A percentile compares a stretch with the other conserved stretches of the same genome.
Evolutionary conservation across 2,329 filamentous ascomycete species (phyloP).

Genomic region (Akanthomyces muscarius): DNA sequence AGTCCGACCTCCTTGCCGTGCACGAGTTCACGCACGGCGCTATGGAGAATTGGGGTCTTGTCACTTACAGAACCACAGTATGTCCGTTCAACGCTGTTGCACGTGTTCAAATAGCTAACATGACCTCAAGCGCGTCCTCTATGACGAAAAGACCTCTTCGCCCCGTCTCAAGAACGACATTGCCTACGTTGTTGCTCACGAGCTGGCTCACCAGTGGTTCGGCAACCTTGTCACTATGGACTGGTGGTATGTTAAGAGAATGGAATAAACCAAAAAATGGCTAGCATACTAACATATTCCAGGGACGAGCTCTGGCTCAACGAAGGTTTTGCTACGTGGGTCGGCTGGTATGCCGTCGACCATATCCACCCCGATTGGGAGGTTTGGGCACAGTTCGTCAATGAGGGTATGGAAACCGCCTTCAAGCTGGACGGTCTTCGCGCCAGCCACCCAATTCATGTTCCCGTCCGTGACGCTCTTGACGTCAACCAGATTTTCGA

Average conservation of each 20-base stretch:
- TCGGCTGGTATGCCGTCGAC: constrained; percentile 90
- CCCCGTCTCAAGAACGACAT: constrained; percentile 88
- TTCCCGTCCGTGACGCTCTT: constrained; percentile 86
- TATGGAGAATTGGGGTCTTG: constrained; percentile 96
- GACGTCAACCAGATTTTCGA: constrained; percentile 99
- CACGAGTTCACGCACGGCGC: constrained; percentile 87
- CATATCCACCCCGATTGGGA: constrained; percentile 95
- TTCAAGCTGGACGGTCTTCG: constrained; percentile 87
- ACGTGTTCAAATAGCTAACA: neutral
- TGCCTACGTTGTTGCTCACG: constrained; percentile 97
- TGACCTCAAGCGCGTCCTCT: constrained; percentile 67
- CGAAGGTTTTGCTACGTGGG: constrained; percentile 97
- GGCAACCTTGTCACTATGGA: constrained; percentile 95
- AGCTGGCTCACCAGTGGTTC: constrained; percentile 95
- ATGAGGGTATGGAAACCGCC: constrained; percentile 88
- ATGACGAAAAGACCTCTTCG: constrained; percentile 88
- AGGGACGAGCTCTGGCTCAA: constrained; percentile 82
- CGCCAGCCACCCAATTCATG: constrained; percentile 92
- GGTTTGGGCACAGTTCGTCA: constrained; percentile 95
- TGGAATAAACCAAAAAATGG: no score
- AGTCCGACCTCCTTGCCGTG: constrained; percentile 84
- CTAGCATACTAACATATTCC: neutral
- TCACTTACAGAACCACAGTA: constrained; percentile 85
- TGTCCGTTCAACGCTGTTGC: neutral
- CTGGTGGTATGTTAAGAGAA: constrained; percentile 59